Conservation (phyloP, 768 basidiomycete species). For the Zangia roseola region DNA sequence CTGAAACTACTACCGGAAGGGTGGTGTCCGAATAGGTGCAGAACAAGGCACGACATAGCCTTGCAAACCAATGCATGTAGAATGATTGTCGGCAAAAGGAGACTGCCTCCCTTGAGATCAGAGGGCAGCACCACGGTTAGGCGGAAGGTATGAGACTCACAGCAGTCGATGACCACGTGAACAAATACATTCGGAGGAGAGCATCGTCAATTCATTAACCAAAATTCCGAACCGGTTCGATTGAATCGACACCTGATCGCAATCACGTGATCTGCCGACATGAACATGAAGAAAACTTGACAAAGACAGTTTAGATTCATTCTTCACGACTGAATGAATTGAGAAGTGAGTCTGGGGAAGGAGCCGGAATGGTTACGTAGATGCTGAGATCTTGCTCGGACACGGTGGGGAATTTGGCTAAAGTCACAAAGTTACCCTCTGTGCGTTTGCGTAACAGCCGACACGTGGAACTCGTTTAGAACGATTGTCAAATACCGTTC, state of each 20-base stretch:
- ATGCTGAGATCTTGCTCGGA: slow-evolving; percentile 2
- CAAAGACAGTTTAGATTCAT: too few species aligned
- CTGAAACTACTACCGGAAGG: slow-evolving; percentile 3
- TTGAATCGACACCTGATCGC: too few species aligned
- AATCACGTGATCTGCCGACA: too few species aligned
- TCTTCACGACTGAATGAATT: neutral
- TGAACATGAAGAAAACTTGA: neutral
- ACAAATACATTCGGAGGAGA: too few species aligned
- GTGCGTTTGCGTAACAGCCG: neutral
- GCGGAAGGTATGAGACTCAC: too few species aligned
- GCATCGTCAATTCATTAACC: too few species aligned
- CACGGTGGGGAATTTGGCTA: neutral
- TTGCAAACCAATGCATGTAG: neutral
- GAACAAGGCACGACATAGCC: neutral
- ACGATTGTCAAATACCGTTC: neutral
- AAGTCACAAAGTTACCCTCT: neutral
- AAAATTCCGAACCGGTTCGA: too few species aligned
- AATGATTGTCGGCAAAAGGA: neutral
- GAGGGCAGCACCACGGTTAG: neutral
- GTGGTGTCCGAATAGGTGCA: neutral
- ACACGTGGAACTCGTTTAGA: neutral
- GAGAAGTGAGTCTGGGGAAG: slow-evolving; percentile 10
- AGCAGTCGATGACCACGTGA: too few species aligned
- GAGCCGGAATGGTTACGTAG: slow-evolving; percentile 11
- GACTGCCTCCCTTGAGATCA: neutral